Evolutionary conservation across 2,329 filamentous ascomycete species (phyloP).

Genomic region (Aureobasidium leucospermi): DNA sequence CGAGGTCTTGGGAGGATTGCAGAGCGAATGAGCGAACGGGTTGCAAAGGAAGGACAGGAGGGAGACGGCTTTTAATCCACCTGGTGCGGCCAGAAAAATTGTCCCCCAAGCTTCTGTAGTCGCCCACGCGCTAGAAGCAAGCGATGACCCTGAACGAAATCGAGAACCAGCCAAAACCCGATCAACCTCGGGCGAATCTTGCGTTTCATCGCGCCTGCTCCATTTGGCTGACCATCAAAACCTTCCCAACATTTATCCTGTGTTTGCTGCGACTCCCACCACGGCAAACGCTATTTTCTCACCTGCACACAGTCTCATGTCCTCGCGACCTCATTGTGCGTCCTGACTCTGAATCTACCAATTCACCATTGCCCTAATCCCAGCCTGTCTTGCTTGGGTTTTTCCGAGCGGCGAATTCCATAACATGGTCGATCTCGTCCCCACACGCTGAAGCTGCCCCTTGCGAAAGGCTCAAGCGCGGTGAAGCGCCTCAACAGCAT

Average conservation of each 20-base stretch:
- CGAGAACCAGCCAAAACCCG: slow-evolving; percentile 4
- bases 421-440: slow-evolving; percentile 5
- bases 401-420: background rate
- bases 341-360: background rate
- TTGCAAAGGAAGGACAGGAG: slow-evolving; percentile 2
- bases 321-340: background rate
- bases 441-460: slow-evolving; percentile 3
- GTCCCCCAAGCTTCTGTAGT: background rate
- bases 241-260: slow-evolving; percentile 3
- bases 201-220: background rate
- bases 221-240: background rate
- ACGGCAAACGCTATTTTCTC: background rate
- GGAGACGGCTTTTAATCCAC: slow-evolving; percentile 4
- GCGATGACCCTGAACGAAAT: slow-evolving; percentile 7
- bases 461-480: background rate
- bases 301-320: background rate
- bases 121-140: slow-evolving; percentile 8
- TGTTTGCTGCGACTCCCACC: background rate
- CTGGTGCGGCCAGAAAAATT: slow-evolving; percentile 8
- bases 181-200: slow-evolving; percentile 6
- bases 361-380: background rate
- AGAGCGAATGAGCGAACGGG: slow-evolving; percentile 8
- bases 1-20: background rate
- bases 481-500: slow-evolving; percentile 11
- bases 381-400: background rate